Base-by-base conservation (phyloP, 768 basidiomycete genomes). In the Albatrellus ellisii region DNA sequence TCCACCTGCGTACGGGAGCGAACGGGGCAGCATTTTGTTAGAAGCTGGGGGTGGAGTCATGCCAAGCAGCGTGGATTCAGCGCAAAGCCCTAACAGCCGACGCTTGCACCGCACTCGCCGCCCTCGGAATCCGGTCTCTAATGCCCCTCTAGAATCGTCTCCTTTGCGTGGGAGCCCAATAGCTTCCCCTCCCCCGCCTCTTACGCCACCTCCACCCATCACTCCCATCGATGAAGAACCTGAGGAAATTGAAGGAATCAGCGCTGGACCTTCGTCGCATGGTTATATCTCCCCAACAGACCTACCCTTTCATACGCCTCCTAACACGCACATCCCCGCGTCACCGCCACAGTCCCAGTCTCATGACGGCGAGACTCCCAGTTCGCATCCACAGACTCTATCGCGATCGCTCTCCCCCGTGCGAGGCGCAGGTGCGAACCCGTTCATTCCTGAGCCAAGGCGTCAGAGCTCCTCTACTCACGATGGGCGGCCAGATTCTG, bases 1-100 rank as follows among this genome's bases (percentile, higher is more conserved):
- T 12, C 95, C 95, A 22, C 95, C 95, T 4, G 92, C 95, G 0
- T 98, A 98, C 60, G 95, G 95, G 14, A 90, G 86, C 53, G 95
- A 99, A 59, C 73, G 91, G 9, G 95, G 94, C 6, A 94, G 89
- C 56, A 97, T 99, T 44, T 67, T 99, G 7, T 70, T 99, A 2
- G 91, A 95, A 59, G 85, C 91, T 1, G 92, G 90, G 15, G 79
- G 78, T 1, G 56, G 56, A 7, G 49, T 57, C 11, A 54, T 48
- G 9, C 54, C 58, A 1, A 52, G 62, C 21, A 62, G 68, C 28
- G 59, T 60, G 17, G 63, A 66, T 4, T 63, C 63, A 32, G 62
- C 69, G 14, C 60, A 65, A 6, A 58, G 62, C 37, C 56, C 66
- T 3, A 68, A 68, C 6, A 67, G 73, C 25, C 69, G 75, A 15